phyloP scores from a whole-genome alignment of 164 flowering plant species.

The Taxillus chinensis region DNA sequence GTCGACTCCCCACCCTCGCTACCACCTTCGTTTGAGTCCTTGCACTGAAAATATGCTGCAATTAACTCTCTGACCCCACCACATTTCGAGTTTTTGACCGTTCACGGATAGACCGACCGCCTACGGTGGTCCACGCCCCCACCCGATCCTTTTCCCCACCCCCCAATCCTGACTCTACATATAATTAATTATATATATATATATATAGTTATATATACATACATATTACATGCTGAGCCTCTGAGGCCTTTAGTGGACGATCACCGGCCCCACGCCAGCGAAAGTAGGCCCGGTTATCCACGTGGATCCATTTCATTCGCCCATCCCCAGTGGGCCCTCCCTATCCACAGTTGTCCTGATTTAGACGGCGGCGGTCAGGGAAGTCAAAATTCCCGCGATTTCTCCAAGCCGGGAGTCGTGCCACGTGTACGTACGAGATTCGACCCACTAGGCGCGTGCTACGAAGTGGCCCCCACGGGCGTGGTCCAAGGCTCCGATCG shows the following conservation, averaged over 20 bases:
- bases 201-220: no score
- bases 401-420: constrained; percentile 4
- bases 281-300: neutral
- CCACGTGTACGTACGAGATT: constrained; percentile 22
- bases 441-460: constrained; percentile 19
- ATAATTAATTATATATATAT: no score
- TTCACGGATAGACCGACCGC: no score
- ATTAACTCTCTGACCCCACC: no score
- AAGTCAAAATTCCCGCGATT: constrained; percentile 13
- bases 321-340: neutral
- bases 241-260: no score
- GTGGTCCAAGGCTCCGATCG: constrained; percentile 23
- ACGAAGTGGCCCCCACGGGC: neutral
- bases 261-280: neutral
- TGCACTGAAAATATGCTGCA: no score
- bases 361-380: constrained; percentile 34
- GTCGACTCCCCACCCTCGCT: no score
- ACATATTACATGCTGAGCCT: no score
- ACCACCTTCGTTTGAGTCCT: no score
- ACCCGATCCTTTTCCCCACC: no score
- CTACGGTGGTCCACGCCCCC: neutral
- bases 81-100: no score
- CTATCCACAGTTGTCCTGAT: constrained; percentile 15
- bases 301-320: neutral
- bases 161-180: no score